Evolutionary conservation across 768 basidiomycete species (phyloP), one percentile per base, ranked within the genome.

Genomic region (Coprinellus micaceus): DNA sequence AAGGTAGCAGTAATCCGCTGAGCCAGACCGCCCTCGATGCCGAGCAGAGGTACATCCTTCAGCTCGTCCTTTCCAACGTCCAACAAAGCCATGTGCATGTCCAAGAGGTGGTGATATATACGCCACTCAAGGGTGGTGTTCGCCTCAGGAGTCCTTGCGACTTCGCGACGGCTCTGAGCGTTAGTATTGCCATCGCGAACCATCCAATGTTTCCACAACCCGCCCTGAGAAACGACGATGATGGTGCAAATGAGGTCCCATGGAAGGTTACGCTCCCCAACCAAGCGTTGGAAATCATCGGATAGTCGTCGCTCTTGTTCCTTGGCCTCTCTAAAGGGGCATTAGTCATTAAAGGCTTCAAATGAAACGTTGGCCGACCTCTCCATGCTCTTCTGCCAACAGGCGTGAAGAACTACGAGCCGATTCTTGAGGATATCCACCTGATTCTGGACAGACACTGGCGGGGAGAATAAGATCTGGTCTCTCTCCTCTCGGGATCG

Each of bases 1-100:
- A 98, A 88, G 12, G 82, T 80, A 1, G 94, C 94, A 1, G 89
- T 89, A 64, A 99, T 97, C 22, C 81, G 79, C 68, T 89, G 86
- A 4, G 89, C 90, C 12, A 93, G 76, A 65, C 86, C 84, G 36
- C 77, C 70, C 58, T 83, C 80, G 25, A 74, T 74, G 57, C 86
- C 86, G 60, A 79, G 74, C 11, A 82, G 75, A 9, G 81, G 79
- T 0, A 77, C 74, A 29, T 82, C 82, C 49, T 76, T 72, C 12
- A 93, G 77, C 63, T 93, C 82, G 13, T 77, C 70, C 17, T 77
- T 71, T 36, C 88, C 90, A 28, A 90, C 77, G 61, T 85, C 76
- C 36, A 94, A 72, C 25, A 96, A 76, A 6, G 74, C 76, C 1
- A 77, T 77, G 59, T 88, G 77, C 28, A 93, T 74, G 19, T 82